Evolutionary conservation across 78 protist genomes (phyloP), one percentile per base, ranked within the genome.

Genomic region (Reticulomyxa filosa): DNA sequence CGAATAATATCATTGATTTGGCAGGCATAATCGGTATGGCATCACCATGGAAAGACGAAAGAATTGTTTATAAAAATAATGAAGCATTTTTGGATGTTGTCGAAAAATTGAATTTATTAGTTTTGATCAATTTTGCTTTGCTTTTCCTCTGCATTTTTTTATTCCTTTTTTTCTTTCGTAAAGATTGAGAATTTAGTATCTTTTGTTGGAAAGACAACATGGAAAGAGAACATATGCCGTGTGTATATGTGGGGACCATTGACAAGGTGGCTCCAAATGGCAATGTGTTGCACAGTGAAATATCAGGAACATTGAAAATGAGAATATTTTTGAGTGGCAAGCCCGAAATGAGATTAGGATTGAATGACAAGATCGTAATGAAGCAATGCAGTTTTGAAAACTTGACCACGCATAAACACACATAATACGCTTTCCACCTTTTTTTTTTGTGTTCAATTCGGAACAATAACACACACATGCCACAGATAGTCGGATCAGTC

Each of bases 1-100:
- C n/a, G n/a, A n/a, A n/a, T n/a, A n/a, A n/a, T n/a, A n/a, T n/a
- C n/a, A 13, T 27, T 3, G 22, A 4, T 5, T n/a, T 55, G 32
- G 30, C 59, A 8, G 59, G 59, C 8, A 55, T 75, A 1, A 79
- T 79, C 53, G 77, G 85, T 0, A 69, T 53, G 30, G 78, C 86
- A 2, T 70, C 70, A 22, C 69, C 87, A 2, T 87, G 94, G 94
- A 62, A 95, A 27, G 55, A 71, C 4, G 92, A 83, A 38, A 33
- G 59, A 8, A 55, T 55, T 33, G 30, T 32, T 10, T 30, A 94
- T 82, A 42, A 77, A 32, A 82, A 82, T 67, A 88, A 92, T 73
- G 94, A 95, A 73, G 85, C 85, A 7, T 93, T 84, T 78, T 67
- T 92, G 7, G 98, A 93, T 35, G 97, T 93, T n/a, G 90, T 83